Conservation (phyloP, 1,284 basidiomycete genomes). For the Psilocybe mexicana region DNA sequence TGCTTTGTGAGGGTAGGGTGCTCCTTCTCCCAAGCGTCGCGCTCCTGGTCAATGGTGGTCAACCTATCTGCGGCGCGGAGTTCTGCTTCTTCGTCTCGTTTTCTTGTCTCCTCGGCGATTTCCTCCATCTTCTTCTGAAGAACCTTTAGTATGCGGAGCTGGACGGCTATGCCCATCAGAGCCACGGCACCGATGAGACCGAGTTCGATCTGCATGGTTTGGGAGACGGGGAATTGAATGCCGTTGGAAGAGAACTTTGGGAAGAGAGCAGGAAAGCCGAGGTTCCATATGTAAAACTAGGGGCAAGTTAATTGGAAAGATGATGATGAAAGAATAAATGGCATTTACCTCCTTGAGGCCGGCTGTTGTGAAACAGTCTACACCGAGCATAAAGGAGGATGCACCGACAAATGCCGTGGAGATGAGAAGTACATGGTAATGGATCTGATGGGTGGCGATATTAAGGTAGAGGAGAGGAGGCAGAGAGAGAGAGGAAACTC, state of each 20-base stretch:
- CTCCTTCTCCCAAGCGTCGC: slow-evolving; percentile 84
- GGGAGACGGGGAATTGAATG: slow-evolving; percentile 81
- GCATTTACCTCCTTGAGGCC: slow-evolving; percentile 82
- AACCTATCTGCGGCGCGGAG: slow-evolving; percentile 74
- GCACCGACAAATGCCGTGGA: slow-evolving; percentile 89
- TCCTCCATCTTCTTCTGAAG: slow-evolving; percentile 79
- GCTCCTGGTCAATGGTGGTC: slow-evolving; percentile 67
- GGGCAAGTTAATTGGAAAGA: slow-evolving; percentile 13
- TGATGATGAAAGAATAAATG: slow-evolving; percentile 12
- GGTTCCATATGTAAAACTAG: slow-evolving; percentile 93
- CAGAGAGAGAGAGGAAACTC: slow-evolving; percentile 9
- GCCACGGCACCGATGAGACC: slow-evolving; percentile 82
- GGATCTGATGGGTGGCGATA: slow-evolving; percentile 44
- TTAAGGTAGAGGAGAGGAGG: slow-evolving; percentile 19
- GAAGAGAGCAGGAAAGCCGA: slow-evolving; percentile 83
- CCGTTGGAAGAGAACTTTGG: slow-evolving; percentile 67
- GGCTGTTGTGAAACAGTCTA: slow-evolving; percentile 91
- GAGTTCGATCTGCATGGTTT: slow-evolving; percentile 92
- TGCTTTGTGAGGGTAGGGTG: slow-evolving; percentile 65
- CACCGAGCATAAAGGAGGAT: slow-evolving; percentile 89
- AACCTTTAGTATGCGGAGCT: slow-evolving; percentile 81
- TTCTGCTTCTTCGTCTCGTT: slow-evolving; percentile 76
- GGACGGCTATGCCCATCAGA: slow-evolving; percentile 87
- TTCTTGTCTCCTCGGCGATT: slow-evolving; percentile 75
- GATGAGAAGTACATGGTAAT: slow-evolving; percentile 79